Base-by-base conservation (phyloP, 441 rosid genomes). In the Populus hybrid region DNA sequence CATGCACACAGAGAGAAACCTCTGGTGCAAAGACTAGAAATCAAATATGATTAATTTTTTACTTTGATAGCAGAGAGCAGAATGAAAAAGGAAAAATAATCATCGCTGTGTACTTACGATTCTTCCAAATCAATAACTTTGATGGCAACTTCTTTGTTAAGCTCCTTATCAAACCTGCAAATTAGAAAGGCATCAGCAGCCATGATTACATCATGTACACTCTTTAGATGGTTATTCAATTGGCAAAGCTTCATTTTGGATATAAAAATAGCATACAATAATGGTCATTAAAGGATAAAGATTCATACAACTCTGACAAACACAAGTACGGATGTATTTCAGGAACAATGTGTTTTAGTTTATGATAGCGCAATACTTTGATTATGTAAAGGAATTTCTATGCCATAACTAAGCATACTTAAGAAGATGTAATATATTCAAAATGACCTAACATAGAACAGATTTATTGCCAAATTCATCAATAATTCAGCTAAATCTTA, bases 61-160 rank as follows among this genome's bases (percentile, higher is more conserved):
- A 40, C 19, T 50, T 36, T 50, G 53, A 69, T 67, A 75, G 65
- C 32, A 30, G 6, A 7, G 76, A 71, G 71, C 34, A 38, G 26
- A 77, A 79, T 18, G 10, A 74, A 75, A 35, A 66, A 70, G 74
- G 2, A 28, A 66, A 70, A 14, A 76, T 21, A 50, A 76, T 77
- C 65, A 82, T 77, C 2, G 2, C 21, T 24, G 30, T 24, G 26
- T 38, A 88, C 98, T 92, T 90, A 96, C 98, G 98, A 94, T 89
- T 96, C 99, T 84, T 96, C 99, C 76, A 96, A 89, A 84, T 96
- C 99, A 83, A 96, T 96, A 76, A 96, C 99, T 90, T 96, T 96
- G 76, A 96, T 96, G 79, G 99, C 98, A 86, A 96, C 97, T 36
- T 91, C 96, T 88, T 93, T 94, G 89, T 90, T 90, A 82, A 96